Base-by-base conservation (phyloP, 768 basidiomycete genomes). In the Amanita thiersii region DNA sequence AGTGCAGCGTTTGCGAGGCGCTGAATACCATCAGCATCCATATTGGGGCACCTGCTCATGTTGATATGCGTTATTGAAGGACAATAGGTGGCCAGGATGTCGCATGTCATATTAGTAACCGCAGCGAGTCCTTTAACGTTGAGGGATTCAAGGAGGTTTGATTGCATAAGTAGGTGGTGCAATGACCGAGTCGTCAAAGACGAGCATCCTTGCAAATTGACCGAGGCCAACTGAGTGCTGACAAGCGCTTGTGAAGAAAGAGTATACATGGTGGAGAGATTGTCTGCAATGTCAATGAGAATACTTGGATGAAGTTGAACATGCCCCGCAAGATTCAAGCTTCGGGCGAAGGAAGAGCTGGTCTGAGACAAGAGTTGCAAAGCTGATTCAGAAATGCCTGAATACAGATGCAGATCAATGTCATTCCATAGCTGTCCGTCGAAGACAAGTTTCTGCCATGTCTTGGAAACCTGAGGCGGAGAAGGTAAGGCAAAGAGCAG, bases 341-440 rank as follows among this genome's bases (percentile, higher is more conserved):
- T 56, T 47, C 61, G 69, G 37, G 83, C 65, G 59, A 88, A 91
- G 2, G 79, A 64, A 4, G 85, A 86, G 3, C 75, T 77, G 11
- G 57, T 50, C 18, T 67, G 52, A 28, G 75, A 62, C 20, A 93
- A 60, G 26, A 70, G 72, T 25, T 68, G 47, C 28, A 90, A 54
- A 37, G 79, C 60, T 17, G 61, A 55, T 34, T 66, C 52, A 9
- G 81, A 69, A 5, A 81, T 55, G 26, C 67, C 63, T 10, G 84
- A 76, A 55, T 86, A 84, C 1, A 77, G 59, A 14, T 58, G 69
- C 24, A 90, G 65, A 54, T 86, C 72, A 24, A 87, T 64, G 43
- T 71, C 55, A 32, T 61, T 52, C 91, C 91, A 93, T n/a, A 93
- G 69, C 52, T 90, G 86, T 10, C 90, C 90, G 56, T 94, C 91